Evolutionary conservation across 306 rosid genomes (phyloP).

Genomic region (Fragaria nilgerrensis): DNA sequence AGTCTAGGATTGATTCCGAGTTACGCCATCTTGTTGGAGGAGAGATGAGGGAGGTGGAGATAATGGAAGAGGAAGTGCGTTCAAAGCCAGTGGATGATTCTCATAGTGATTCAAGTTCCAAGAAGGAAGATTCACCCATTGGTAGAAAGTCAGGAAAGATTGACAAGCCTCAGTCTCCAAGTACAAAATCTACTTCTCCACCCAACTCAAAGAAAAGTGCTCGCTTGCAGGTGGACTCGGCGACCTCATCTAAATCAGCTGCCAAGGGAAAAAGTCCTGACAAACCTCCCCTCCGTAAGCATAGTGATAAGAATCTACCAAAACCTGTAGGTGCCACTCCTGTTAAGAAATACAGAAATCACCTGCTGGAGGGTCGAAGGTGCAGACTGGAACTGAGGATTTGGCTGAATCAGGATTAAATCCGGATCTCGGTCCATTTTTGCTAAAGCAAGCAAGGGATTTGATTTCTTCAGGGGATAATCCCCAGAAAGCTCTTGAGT

Average conservation of each 20-base stretch:
- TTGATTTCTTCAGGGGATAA: constrained; percentile 65
- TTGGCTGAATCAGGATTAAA: constrained; percentile 31
- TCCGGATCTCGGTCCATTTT: constrained; percentile 63
- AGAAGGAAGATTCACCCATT: constrained; percentile 40
- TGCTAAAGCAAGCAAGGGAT: constrained; percentile 87
- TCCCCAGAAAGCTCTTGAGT: constrained; percentile 66
- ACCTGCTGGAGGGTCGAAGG: constrained; percentile 39
- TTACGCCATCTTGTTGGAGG: constrained; percentile 89
- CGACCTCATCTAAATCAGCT: constrained; percentile 39
- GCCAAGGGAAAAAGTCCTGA: constrained; percentile 40
- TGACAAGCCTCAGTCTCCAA: constrained; percentile 43
- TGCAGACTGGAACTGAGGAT: constrained; percentile 32
- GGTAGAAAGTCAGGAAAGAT: constrained; percentile 46
- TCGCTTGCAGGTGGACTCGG: constrained; percentile 29
- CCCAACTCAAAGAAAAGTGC: constrained; percentile 46
- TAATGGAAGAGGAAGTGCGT: constrained; percentile 76
- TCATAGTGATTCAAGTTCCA: constrained; percentile 44
- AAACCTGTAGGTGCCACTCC: constrained; percentile 35
- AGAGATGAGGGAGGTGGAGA: constrained; percentile 91
- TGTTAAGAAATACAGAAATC: constrained; percentile 38
- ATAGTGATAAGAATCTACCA: constrained; percentile 38
- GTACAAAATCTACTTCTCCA: constrained; percentile 46
- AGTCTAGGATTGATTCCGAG: constrained; percentile 93
- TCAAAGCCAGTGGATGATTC: constrained; percentile 46
- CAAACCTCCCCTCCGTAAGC: constrained; percentile 55